Base-by-base conservation (phyloP, 768 basidiomycete genomes). In the Floccularia luteovirens region DNA sequence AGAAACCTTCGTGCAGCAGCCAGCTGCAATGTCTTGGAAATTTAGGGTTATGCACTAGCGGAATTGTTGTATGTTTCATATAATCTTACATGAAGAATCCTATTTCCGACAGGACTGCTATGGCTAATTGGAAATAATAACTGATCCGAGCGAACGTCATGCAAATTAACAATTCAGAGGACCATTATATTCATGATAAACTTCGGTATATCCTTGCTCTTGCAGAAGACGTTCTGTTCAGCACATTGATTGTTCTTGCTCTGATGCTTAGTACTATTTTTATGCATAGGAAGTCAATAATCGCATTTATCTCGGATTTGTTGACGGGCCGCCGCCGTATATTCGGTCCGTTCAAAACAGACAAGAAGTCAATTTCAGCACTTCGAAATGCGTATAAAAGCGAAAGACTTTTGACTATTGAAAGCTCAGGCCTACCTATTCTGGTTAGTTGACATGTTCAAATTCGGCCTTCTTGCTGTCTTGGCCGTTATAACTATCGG, bases 391-490 rank as follows among this genome's bases (percentile, higher is more conserved):
- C n/a, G n/a, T 17, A 17, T 21, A 39, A 27, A 27, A 7, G 8
- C 7, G 20, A 10, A n/a, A 12, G 8, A 17, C 33, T 8, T 12
- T 12, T 34, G 10, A 34, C 27, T 30, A 30, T 39, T 14, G 31
- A 8, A 33, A 31, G 11, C 14, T 33, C 8, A 39, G 38, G 14
- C 10, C 8, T 7, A 31, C 13, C 7, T 5, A 13, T n/a, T 39
- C 13, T 16, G 6, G 36, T 24, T 19, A 23, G 17, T 38, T 11
- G 10, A 30, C 23, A 67, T 67, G 66, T 46, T 50, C 39, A 59
- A 48, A 40, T 41, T 64, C 27, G 51, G 59, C 20, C 42, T 59
- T 21, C 47, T 68, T 24, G 50, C 57, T 23, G 52, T 55, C n/a
- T 49, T 66, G 22, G 54, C 58, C 25, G 54, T 45, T 28, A 34